phyloP scores from a whole-genome alignment of 176 grass and related monocot species.

The Pontederia crassipes region DNA sequence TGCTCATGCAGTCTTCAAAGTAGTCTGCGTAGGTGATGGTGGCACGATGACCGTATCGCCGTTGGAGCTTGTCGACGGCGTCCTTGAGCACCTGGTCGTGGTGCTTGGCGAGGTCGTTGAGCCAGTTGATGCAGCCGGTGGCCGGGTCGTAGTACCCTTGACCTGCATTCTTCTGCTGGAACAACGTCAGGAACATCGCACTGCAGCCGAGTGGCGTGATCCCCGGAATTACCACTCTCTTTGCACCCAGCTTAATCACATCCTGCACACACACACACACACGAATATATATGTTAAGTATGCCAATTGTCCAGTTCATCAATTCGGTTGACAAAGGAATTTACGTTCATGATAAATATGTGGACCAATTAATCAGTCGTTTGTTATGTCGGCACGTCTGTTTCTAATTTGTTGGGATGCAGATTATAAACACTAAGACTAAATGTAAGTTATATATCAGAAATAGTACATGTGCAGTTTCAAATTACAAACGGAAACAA shows the following conservation, averaged over 20 bases:
- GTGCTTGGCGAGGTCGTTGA: constrained; percentile 65
- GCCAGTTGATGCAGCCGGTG: constrained; percentile 66
- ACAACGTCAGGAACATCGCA: constrained; percentile 47
- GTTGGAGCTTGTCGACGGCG: constrained; percentile 38
- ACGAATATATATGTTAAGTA: background rate
- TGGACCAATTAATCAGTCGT: too few relatives aligned
- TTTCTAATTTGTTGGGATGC: too few relatives aligned
- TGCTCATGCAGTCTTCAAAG: constrained; percentile 56
- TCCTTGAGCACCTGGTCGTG: constrained; percentile 52
- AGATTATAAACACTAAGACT: too few relatives aligned
- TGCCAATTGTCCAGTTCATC: background rate
- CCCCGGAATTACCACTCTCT: constrained; percentile 63
- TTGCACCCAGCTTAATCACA: constrained; percentile 59
- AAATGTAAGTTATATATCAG: too few relatives aligned
- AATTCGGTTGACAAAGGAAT: too few relatives aligned
- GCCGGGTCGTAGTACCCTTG: constrained; percentile 41
- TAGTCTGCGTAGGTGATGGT: constrained; percentile 73
- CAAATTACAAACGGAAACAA: too few relatives aligned
- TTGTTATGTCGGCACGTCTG: too few relatives aligned
- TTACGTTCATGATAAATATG: too few relatives aligned
- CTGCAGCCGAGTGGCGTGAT: constrained; percentile 79
- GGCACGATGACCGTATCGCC: constrained; percentile 25
- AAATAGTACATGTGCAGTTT: too few relatives aligned
- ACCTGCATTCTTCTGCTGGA: constrained; percentile 39
- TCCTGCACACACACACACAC: constrained; percentile 23